phyloP scores from a whole-genome alignment of 2,329 filamentous ascomycete genomes.

The Fusarium scirpi region DNA sequence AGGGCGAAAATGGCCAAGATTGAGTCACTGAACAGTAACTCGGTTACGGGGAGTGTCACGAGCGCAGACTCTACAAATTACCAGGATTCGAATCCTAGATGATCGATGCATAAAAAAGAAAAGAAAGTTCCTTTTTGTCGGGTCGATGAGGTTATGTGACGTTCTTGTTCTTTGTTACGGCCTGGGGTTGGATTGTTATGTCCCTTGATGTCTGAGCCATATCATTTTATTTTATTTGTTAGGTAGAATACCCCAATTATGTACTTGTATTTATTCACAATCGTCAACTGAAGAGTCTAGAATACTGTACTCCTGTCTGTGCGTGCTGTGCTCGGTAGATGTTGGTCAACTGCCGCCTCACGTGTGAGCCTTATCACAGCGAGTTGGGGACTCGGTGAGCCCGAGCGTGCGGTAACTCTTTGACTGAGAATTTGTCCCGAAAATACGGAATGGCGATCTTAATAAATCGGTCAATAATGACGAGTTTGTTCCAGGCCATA shows the following conservation, averaged over 20 bases:
- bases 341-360: not conserved
- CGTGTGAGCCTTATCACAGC: not conserved
- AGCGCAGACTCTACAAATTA: conserved; percentile 23
- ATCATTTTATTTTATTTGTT: not conserved
- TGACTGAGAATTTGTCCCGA: not conserved
- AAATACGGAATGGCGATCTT: not conserved
- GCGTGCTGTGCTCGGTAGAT: not conserved
- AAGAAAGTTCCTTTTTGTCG: not conserved
- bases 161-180: not conserved
- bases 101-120: not conserved
- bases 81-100: conserved; percentile 13
- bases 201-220: not conserved
- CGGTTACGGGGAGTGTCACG: conserved; percentile 22
- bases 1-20: conserved; percentile 37
- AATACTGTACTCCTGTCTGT: not conserved
- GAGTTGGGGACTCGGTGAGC: not conserved
- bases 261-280: not conserved
- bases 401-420: not conserved
- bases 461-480: not conserved
- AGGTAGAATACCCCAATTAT: not conserved
- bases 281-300: not conserved
- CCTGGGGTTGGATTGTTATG: not conserved
- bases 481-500: not conserved
- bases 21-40: conserved; percentile 23
- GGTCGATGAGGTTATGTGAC: conserved; percentile 1